Percentiles rank a stretch among this genome's conserved stretches.
phyloP scores from a whole-genome alignment of 2,329 filamentous ascomycete species.

The Fusarium subtropicale region DNA sequence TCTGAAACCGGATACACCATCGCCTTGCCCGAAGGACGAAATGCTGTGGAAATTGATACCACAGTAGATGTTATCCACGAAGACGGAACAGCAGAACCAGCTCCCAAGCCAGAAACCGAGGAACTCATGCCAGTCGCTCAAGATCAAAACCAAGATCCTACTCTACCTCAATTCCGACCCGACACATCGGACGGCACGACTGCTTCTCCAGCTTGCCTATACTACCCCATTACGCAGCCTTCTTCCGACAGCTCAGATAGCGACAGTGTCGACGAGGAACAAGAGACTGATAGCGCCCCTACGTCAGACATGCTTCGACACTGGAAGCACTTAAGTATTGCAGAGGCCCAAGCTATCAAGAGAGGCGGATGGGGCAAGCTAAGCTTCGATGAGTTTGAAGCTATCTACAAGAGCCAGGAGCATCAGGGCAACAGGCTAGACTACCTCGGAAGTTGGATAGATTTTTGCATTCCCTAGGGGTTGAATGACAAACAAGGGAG shows the following conservation, averaged over 20 bases:
- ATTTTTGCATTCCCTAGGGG: conserved; percentile 74
- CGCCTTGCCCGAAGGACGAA: conserved; percentile 48
- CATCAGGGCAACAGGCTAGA: conserved; percentile 73
- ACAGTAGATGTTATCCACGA: conserved; percentile 43
- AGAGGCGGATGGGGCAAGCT: conserved; percentile 85
- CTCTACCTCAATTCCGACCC: conserved; percentile 76
- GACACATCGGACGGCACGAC: conserved; percentile 55
- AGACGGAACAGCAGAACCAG: conserved; percentile 33
- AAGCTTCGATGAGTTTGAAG: conserved; percentile 82
- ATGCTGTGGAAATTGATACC: conserved; percentile 51
- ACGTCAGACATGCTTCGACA: conserved; percentile 53
- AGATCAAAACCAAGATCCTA: conserved; percentile 66
- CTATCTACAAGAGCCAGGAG: conserved; percentile 75
- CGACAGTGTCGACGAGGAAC: conserved; percentile 15
- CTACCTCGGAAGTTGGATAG: conserved; percentile 92
- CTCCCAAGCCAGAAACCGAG: conserved; percentile 34
- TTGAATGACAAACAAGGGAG: neutral
- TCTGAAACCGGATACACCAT: conserved; percentile 59
- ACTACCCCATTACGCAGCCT: conserved; percentile 41
- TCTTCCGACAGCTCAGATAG: neutral
- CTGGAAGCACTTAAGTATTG: conserved; percentile 69
- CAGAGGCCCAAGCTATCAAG: conserved; percentile 74
- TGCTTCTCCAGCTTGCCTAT: conserved; percentile 20
- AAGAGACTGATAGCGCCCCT: conserved; percentile 40
- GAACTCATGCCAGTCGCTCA: conserved; percentile 14